Conservation (phyloP, 495 filamentous ascomycete genomes). For the Penicillium silybi region DNA sequence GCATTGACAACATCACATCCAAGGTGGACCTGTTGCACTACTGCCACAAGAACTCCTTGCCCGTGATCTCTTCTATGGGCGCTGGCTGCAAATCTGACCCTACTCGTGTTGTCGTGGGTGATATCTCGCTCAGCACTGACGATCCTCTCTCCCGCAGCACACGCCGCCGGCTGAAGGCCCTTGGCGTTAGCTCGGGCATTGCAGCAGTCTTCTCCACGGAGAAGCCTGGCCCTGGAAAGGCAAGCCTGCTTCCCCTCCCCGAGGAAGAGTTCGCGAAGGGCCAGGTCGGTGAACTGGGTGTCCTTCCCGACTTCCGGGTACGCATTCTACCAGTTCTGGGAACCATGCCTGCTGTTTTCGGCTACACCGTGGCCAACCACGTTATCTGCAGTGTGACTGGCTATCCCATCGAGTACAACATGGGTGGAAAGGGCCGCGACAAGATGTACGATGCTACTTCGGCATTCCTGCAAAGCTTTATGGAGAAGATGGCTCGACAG, state of each 20-base stretch:
- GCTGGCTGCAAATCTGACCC: conserved; percentile 97
- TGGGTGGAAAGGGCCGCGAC: conserved; percentile 69
- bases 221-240: conserved; percentile 87
- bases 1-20: conserved; percentile 96
- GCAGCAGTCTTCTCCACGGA: conserved; percentile 92
- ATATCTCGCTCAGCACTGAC: conserved; percentile 85
- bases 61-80: conserved; percentile 92
- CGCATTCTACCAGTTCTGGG: conserved; percentile 92
- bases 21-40: conserved; percentile 91
- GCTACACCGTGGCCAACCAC: conserved; percentile 84
- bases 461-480: conserved; percentile 63
- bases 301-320: conserved; percentile 87
- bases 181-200: conserved; percentile 80
- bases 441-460: conserved; percentile 87
- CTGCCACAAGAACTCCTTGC: conserved; percentile 69
- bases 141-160: conserved; percentile 87
- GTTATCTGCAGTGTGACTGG: conserved; percentile 80
- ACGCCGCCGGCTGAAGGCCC: conserved; percentile 68
- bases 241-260: conserved; percentile 76
- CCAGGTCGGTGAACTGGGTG: conserved; percentile 78
- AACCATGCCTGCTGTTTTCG: conserved; percentile 96
- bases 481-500: conserved; percentile 65
- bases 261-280: conserved; percentile 89
- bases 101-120: conserved; percentile 83
- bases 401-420: conserved; percentile 81